Conservation (phyloP, 1,284 basidiomycete genomes). For the Lignosus rhinocerotis region DNA sequence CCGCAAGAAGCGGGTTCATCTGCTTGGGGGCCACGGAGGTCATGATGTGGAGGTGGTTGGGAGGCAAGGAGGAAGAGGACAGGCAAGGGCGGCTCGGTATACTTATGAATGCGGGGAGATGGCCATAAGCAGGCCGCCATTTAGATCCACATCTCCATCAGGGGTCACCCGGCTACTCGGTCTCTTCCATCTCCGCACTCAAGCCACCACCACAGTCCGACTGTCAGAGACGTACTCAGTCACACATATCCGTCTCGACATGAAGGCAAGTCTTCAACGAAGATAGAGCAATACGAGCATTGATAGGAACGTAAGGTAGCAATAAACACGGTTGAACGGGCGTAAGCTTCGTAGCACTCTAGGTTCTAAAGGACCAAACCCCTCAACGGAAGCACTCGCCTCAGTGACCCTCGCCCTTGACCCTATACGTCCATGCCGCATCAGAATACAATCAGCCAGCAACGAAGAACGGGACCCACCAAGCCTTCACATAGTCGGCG, state of each 20-base stretch:
- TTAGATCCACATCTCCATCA: conserved; percentile 10
- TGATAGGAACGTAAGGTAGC: conserved; percentile 24
- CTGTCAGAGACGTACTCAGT: no score
- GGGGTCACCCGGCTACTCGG: not conserved
- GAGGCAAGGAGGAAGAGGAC: not conserved
- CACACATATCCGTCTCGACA: no score
- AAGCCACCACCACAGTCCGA: not conserved
- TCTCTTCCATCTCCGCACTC: conserved; percentile 1
- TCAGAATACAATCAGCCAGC: not conserved
- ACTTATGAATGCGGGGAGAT: not conserved
- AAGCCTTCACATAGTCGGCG: conserved; percentile 90
- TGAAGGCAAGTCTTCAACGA: not conserved
- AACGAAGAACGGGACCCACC: conserved; percentile 43
- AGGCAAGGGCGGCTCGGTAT: not conserved
- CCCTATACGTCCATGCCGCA: conserved; percentile 27
- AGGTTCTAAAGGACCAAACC: conserved; percentile 10
- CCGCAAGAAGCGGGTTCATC: conserved; percentile 57
- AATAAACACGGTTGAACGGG: conserved; percentile 18
- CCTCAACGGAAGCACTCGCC: conserved; percentile 8
- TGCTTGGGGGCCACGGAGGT: conserved; percentile 33
- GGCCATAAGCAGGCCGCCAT: not conserved
- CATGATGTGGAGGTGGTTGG: conserved; percentile 30
- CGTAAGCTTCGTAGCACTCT: conserved; percentile 17
- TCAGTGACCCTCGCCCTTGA: conserved; percentile 30
- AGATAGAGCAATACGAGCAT: conserved; percentile 6